These are phyloP conservation scores for Closterium sp. DNA, from an alignment of 139 green algal species.

Conservation along the genomic window DNA sequence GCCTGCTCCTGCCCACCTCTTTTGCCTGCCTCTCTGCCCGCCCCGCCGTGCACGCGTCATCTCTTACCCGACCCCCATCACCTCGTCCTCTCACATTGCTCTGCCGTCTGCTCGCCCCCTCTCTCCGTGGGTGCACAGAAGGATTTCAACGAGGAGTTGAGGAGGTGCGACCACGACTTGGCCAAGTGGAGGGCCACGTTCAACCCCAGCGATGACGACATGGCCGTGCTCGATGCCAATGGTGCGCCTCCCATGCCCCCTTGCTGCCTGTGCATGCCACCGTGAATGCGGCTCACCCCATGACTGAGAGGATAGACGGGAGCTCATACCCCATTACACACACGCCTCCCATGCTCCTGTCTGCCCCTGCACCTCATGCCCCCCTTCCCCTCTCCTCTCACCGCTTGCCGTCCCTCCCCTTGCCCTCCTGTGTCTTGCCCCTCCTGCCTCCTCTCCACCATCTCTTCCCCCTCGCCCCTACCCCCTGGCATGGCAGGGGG, in stretches of 20 bases:
- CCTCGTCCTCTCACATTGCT: too few relatives aligned
- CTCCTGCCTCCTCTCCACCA: background rate
- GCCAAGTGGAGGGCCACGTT: constrained; percentile 38
- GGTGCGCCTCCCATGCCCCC: constrained; percentile 2
- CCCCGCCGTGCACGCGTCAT: background rate
- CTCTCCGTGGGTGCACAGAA: constrained; percentile 6
- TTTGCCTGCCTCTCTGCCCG: too few relatives aligned
- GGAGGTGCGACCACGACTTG: constrained; percentile 33
- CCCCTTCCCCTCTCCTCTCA: too few relatives aligned
- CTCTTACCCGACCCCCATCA: too few relatives aligned
- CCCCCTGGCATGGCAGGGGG: background rate
- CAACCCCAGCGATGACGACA: constrained; percentile 10
- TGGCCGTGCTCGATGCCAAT: constrained; percentile 42
- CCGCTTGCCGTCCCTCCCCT: background rate
- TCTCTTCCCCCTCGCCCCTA: background rate
- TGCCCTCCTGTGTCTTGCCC: background rate
- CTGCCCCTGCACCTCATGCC: too few relatives aligned
- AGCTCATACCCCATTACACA: too few relatives aligned
- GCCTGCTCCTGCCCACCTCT: background rate
- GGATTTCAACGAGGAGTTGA: constrained; percentile 42
- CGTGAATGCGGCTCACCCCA: background rate
- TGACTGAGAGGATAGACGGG: too few relatives aligned
- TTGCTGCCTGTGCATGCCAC: background rate
- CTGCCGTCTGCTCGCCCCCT: background rate
- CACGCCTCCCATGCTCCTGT: too few relatives aligned